These are phyloP conservation scores for Lodderomyces orthopsilosis DNA, from an alignment of 1,139 yeast genomes.

Conservation along the genomic window DNA sequence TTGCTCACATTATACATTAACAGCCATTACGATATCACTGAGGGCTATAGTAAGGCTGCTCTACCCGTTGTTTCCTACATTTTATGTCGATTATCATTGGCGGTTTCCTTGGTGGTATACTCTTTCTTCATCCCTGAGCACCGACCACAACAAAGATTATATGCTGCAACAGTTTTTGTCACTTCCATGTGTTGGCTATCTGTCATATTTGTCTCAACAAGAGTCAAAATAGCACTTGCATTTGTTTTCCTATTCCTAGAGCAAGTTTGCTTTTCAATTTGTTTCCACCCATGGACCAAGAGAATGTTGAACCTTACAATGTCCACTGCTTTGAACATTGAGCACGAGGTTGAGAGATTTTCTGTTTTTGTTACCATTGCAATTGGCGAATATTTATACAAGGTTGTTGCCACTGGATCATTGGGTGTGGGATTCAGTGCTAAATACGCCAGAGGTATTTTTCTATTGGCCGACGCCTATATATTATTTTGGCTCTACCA, in stretches of 20 bases:
- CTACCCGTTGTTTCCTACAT: slow-evolving; percentile 47
- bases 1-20: slow-evolving; percentile 54
- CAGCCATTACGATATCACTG: slow-evolving; percentile 40
- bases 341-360: slow-evolving; percentile 64
- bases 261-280: slow-evolving; percentile 26
- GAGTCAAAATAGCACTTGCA: slow-evolving; percentile 50
- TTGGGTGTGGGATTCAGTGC: slow-evolving; percentile 47
- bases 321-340: slow-evolving; percentile 63
- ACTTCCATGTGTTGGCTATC: slow-evolving; percentile 45
- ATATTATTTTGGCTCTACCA: slow-evolving; percentile 52
- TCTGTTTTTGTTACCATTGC: slow-evolving; percentile 62
- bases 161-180: slow-evolving; percentile 28
- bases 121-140: slow-evolving; percentile 55
- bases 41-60: slow-evolving; percentile 37
- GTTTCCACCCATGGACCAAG: slow-evolving; percentile 51
- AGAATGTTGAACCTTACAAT: slow-evolving; percentile 36
- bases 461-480: slow-evolving; percentile 51
- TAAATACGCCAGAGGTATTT: slow-evolving; percentile 48
- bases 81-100: slow-evolving; percentile 42
- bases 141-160: slow-evolving; percentile 48
- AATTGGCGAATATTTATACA: slow-evolving; percentile 61
- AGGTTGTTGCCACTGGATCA: slow-evolving; percentile 51
- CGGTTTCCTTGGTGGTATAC: slow-evolving; percentile 38
- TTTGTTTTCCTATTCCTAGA: slow-evolving; percentile 45
- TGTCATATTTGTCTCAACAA: slow-evolving; percentile 42